Evolutionary conservation across 805 yeast species (phyloP), one percentile per base, ranked within the genome.

Genomic region (Spathaspora gorwiae): DNA sequence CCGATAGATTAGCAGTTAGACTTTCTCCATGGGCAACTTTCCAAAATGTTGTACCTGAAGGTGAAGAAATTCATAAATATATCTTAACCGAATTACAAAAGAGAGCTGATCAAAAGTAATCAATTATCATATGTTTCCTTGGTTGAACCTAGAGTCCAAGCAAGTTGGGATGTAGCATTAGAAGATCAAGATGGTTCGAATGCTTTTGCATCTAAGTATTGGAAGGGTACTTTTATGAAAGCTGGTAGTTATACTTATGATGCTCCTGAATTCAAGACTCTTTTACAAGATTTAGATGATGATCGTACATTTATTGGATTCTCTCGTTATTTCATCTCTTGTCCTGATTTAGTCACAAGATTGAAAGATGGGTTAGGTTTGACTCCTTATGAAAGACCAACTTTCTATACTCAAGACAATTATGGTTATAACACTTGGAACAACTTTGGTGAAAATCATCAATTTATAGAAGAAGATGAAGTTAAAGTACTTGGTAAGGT

Each of bases 321-420:
- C 43, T 56, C 69, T 6, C 60, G 79, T 54, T 61, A 56, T 48
- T 74, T 47, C 49, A 69, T 64, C 10, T 60, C 78, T 1, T 75
- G 74, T 50, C 79, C 79, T 7, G 79, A 75, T 53, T 59, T 75
- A 15, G 62, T 61, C 4, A 31, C 58, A 7, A 62, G 75, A 49
- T 59, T 75, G 32, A 56, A 60, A 33, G 59, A 68, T n/a, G 79
- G 75, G 2, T 38, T 32, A 10, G 53, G 55, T 10, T 61, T 75
- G 50, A 64, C 61, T 6, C 59, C 57, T 9, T 75, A 75, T 46
- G 67, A 70, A 39, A 62, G 81, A 57, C 34, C 45, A 6, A 55
- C 62, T 0, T 75, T 76, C 52, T 77, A 76, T 54, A 48, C 52
- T 12, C 44, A 52, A n/a, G 48, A 40, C 37, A 59, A 65, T 42